These are phyloP conservation scores for Paraconiothyrium sp. DNA, from an alignment of 2,329 filamentous ascomycete species.

Conservation along the genomic window DNA sequence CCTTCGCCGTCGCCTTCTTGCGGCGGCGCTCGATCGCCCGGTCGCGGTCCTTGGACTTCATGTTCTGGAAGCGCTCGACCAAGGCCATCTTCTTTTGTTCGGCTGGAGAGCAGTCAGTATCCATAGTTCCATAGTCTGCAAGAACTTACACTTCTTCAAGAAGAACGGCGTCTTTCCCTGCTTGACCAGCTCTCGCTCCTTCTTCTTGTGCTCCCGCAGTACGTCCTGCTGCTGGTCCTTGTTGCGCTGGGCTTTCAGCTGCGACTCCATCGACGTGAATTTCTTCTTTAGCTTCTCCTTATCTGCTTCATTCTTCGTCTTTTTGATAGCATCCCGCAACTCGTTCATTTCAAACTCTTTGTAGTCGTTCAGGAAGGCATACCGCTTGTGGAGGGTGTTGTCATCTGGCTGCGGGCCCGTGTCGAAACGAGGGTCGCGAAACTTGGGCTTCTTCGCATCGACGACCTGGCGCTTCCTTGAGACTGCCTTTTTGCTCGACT, in stretches of 20 bases:
- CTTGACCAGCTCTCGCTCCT: slow-evolving; percentile 84
- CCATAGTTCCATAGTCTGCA: not conserved
- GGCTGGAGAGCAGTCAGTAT: slow-evolving; percentile 52
- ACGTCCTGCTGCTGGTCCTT: slow-evolving; percentile 77
- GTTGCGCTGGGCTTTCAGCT: slow-evolving; percentile 73
- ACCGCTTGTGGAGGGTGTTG: slow-evolving; percentile 73
- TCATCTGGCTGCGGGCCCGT: slow-evolving; percentile 65
- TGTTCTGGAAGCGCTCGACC: slow-evolving; percentile 78
- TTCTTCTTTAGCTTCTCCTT: slow-evolving; percentile 77
- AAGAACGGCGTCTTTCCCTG: slow-evolving; percentile 94
- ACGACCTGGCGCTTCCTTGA: slow-evolving; percentile 81
- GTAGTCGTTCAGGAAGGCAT: slow-evolving; percentile 89
- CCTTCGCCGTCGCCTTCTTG: slow-evolving; percentile 88
- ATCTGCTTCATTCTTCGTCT: slow-evolving; percentile 69
- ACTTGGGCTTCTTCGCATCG: slow-evolving; percentile 64
- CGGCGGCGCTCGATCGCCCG: slow-evolving; percentile 84
- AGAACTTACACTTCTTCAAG: slow-evolving; percentile 74
- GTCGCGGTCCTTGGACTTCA: slow-evolving; percentile 87
- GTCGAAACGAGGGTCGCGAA: slow-evolving; percentile 90
- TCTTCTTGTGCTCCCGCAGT: slow-evolving; percentile 76
- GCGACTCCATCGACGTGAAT: slow-evolving; percentile 81
- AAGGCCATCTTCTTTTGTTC: slow-evolving; percentile 90
- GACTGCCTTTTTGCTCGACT: slow-evolving; percentile 84
- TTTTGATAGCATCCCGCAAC: slow-evolving; percentile 73
- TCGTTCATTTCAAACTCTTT: slow-evolving; percentile 82